A percentile compares a stretch with the other conserved stretches of the same genome.
Conservation (phyloP, 371 early-diverging fungal genomes). For the Polyrhizophydium stewartii region DNA sequence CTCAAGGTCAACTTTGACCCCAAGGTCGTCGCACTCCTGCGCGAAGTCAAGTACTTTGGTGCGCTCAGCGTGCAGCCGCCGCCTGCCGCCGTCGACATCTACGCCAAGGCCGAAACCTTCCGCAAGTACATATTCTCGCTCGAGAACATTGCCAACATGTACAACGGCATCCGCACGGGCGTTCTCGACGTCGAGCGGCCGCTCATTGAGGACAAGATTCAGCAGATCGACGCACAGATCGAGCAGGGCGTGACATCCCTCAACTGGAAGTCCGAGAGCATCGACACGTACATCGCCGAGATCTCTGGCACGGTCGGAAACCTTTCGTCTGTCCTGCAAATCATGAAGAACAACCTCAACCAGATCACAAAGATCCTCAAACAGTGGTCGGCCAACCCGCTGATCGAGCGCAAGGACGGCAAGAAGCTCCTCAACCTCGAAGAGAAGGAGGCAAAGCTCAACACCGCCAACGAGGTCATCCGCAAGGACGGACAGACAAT, state of each 20-base stretch:
- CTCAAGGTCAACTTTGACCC: slow-evolving; percentile 59
- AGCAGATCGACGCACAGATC: slow-evolving; percentile 45
- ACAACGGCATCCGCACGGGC: slow-evolving; percentile 47
- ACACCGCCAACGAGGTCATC: slow-evolving; percentile 44
- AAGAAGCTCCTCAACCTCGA: slow-evolving; percentile 56
- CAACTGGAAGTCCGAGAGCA: slow-evolving; percentile 43
- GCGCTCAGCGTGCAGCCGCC: slow-evolving; percentile 42
- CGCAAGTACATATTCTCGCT: slow-evolving; percentile 50
- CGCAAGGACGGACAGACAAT: slow-evolving; percentile 45
- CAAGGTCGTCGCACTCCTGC: slow-evolving; percentile 54
- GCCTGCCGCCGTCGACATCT: slow-evolving; percentile 41
- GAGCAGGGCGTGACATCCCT: slow-evolving; percentile 35
- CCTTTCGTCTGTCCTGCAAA: slow-evolving; percentile 41
- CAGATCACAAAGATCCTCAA: slow-evolving; percentile 56
- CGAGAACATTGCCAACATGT: slow-evolving; percentile 46
- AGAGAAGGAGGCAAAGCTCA: slow-evolving; percentile 48
- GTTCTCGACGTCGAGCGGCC: slow-evolving; percentile 55
- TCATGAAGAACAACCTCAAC: slow-evolving; percentile 47
- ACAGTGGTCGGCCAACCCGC: slow-evolving; percentile 45
- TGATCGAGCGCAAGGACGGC: slow-evolving; percentile 56
- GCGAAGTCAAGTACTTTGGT: slow-evolving; percentile 57
- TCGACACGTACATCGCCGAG: slow-evolving; percentile 41
- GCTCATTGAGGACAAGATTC: slow-evolving; percentile 42
- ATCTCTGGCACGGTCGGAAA: slow-evolving; percentile 42
- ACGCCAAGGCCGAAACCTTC: slow-evolving; percentile 49